A percentile compares a stretch with the other conserved stretches of the same genome.
Conservation (phyloP, 192 early-diverging fungal species). For the Podila verticillata region DNA sequence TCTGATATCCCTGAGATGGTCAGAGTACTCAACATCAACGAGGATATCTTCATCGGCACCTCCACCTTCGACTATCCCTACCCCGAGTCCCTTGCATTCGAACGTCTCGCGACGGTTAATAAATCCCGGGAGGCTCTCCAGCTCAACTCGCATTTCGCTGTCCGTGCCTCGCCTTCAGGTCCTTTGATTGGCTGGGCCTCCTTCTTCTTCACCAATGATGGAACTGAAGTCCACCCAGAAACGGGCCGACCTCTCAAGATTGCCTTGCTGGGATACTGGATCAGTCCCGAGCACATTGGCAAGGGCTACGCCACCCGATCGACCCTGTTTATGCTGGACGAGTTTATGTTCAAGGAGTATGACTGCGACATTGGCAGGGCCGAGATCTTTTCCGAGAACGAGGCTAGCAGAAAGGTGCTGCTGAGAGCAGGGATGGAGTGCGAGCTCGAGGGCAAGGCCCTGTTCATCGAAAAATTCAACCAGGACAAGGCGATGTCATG, state of each 20-base stretch:
- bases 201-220: slow-evolving; percentile 2
- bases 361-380: slow-evolving; percentile 33
- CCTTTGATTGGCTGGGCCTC: slow-evolving; percentile 37
- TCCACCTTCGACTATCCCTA: slow-evolving; percentile 32
- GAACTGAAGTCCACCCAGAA: slow-evolving; percentile 4
- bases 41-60: slow-evolving; percentile 36
- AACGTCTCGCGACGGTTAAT: slow-evolving; percentile 8
- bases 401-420: slow-evolving; percentile 18
- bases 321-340: slow-evolving; percentile 15
- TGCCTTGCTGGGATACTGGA: slow-evolving; percentile 36
- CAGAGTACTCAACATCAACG: slow-evolving; percentile 30
- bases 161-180: slow-evolving; percentile 27
- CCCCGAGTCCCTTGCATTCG: slow-evolving; percentile 19
- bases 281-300: slow-evolving; percentile 31
- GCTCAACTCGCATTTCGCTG: slow-evolving; percentile 32
- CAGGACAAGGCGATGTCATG: slow-evolving; percentile 12
- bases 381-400: slow-evolving; percentile 26
- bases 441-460: slow-evolving; percentile 20
- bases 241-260: slow-evolving; percentile 7
- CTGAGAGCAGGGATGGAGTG: slow-evolving; percentile 17
- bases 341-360: slow-evolving; percentile 28
- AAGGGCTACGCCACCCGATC: slow-evolving; percentile 18
- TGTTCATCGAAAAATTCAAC: slow-evolving; percentile 23
- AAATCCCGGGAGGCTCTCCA: background rate
- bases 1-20: slow-evolving; percentile 36